A percentile compares a stretch with the other conserved stretches of the same genome.
Evolutionary conservation across 2,329 filamentous ascomycete genomes (phyloP).

Genomic region (Aspergillus brasiliensis): DNA sequence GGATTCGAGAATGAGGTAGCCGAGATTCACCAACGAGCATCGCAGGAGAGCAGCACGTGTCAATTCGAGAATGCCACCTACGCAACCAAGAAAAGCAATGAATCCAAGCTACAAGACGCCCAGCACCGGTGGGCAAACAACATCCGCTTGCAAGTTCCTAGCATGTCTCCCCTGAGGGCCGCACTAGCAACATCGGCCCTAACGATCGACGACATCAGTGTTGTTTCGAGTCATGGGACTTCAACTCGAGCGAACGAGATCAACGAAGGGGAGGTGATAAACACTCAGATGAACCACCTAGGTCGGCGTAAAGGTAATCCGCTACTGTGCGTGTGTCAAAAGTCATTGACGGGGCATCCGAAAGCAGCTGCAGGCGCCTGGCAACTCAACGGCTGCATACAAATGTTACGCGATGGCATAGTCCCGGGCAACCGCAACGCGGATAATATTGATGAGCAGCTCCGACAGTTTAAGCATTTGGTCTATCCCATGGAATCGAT

Average conservation of each 20-base stretch:
- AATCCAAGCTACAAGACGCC: constrained; percentile 76
- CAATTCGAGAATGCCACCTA: background rate
- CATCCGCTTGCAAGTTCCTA: constrained; percentile 91
- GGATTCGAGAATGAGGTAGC: constrained; percentile 89
- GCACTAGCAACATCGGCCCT: constrained; percentile 94
- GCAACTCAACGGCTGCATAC: constrained; percentile 97
- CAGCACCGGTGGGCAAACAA: constrained; percentile 88
- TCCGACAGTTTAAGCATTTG: constrained; percentile 35
- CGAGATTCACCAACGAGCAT: constrained; percentile 67
- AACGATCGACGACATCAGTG: constrained; percentile 87
- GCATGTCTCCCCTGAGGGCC: constrained; percentile 88
- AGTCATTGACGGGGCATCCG: constrained; percentile 94
- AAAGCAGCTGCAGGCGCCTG: constrained; percentile 97
- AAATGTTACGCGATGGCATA: constrained; percentile 86
- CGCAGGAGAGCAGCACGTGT: background rate
- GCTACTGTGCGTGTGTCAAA: constrained; percentile 88
- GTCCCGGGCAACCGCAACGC: constrained; percentile 96
- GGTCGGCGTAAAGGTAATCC: constrained; percentile 94
- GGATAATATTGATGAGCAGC: constrained; percentile 75
- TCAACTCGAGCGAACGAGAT: constrained; percentile 98
- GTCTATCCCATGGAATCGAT: constrained; percentile 35
- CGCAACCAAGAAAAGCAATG: background rate
- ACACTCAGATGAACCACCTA: constrained; percentile 88
- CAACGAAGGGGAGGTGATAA: constrained; percentile 95
- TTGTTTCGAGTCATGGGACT: constrained; percentile 96